Evolutionary conservation across 2,329 filamentous ascomycete genomes (phyloP).

Genomic region (Epichloe hybrida): DNA sequence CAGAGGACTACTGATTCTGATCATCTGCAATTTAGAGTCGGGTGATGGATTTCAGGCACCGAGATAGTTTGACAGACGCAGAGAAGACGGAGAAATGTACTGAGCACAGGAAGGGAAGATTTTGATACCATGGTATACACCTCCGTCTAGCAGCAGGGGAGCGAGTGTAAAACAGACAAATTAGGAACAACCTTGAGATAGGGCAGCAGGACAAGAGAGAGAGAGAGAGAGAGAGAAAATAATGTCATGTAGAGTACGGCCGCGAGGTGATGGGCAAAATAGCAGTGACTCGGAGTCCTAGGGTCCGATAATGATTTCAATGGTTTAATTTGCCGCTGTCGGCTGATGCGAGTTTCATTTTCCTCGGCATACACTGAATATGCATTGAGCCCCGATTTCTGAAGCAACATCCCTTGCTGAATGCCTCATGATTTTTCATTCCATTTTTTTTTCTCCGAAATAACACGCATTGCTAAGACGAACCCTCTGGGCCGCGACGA

Average conservation of each 20-base stretch:
- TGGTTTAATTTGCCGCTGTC: not conserved
- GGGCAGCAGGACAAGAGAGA: not conserved
- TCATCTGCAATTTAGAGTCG: not conserved
- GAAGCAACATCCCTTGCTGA: too few species aligned
- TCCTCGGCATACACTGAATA: too few species aligned
- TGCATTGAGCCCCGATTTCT: too few species aligned
- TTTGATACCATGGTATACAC: not conserved
- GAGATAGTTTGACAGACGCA: not conserved
- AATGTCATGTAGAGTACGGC: not conserved
- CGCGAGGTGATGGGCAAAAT: not conserved
- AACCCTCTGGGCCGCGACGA: too few species aligned
- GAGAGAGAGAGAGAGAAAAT: not conserved
- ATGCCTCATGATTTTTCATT: too few species aligned
- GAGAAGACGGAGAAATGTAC: not conserved
- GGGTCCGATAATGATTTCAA: not conserved
- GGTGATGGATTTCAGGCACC: not conserved
- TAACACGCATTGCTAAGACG: too few species aligned
- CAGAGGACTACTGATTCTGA: constrained; percentile 4
- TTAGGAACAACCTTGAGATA: not conserved
- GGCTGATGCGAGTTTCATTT: not conserved
- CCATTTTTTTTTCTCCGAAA: too few species aligned
- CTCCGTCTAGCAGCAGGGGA: not conserved
- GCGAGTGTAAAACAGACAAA: not conserved
- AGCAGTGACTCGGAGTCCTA: constrained; percentile 1
- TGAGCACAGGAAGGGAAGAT: not conserved